Evolutionary conservation across 257 asterid species (phyloP).

Genomic region (Nicotiana attenuata): DNA sequence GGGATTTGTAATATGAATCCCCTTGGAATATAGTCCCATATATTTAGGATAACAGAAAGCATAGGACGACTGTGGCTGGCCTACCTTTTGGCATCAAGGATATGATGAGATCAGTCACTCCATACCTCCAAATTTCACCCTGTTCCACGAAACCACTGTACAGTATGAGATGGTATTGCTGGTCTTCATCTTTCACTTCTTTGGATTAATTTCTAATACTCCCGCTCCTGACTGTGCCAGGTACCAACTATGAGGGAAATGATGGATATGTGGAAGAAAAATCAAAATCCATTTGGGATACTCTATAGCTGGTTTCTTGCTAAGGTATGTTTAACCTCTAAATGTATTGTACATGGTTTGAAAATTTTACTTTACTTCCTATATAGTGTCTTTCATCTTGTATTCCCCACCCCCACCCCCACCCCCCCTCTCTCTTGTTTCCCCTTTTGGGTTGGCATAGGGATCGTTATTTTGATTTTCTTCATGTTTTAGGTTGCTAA

Average conservation of each 20-base stretch:
- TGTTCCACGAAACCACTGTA: not conserved
- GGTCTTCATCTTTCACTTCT: conserved; percentile 3
- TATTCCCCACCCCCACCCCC: not conserved
- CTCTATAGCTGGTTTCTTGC: conserved; percentile 96
- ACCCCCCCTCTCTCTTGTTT: not conserved
- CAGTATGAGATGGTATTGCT: not conserved
- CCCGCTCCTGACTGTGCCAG: conserved; percentile 28
- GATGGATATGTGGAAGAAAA: conserved; percentile 89
- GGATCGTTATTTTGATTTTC: conserved; percentile 6
- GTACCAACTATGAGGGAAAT: conserved; percentile 77
- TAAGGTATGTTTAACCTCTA: conserved; percentile 46
- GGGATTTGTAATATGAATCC: not conserved
- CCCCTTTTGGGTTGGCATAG: conserved; percentile 7
- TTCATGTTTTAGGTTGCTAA: conserved; percentile 62
- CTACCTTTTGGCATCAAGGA: conserved; percentile 2
- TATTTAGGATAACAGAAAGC: conserved; percentile 4
- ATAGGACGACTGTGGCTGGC: not conserved
- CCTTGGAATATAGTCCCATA: not conserved
- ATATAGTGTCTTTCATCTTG: conserved; percentile 1
- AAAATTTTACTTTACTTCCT: not conserved
- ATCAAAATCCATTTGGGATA: conserved; percentile 72
- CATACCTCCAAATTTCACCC: not conserved
- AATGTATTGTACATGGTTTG: not conserved
- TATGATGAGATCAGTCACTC: not conserved
- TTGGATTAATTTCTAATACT: not conserved